phyloP scores from a whole-genome alignment of 768 basidiomycete species.

The Tremella yokohamensis region DNA sequence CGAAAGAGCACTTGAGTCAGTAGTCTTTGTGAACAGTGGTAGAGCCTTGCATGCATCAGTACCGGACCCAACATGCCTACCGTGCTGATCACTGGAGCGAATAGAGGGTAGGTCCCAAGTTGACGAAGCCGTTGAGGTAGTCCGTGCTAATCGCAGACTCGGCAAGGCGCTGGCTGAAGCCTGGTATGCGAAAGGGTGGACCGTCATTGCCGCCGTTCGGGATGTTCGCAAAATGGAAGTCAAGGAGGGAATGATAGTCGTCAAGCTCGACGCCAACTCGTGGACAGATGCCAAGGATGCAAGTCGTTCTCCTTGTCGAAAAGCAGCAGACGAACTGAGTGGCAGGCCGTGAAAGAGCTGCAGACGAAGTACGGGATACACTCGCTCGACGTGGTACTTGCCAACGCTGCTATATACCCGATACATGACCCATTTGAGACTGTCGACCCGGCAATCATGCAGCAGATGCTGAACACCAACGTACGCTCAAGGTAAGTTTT shows the following conservation, averaged over 20 bases:
- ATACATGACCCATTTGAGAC: constrained; percentile 7
- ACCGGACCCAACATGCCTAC: constrained; percentile 7
- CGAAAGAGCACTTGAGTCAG: too few relatives aligned
- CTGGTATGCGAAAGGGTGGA: constrained; percentile 1
- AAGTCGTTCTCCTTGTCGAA: not conserved
- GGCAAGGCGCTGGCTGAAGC: too few relatives aligned
- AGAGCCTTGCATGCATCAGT: too few relatives aligned
- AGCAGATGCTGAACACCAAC: not conserved
- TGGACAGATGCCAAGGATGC: constrained; percentile 6
- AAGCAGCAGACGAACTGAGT: too few relatives aligned
- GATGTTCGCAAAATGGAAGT: constrained; percentile 10
- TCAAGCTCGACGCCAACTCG: constrained; percentile 9
- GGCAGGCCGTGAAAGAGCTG: constrained; percentile 2
- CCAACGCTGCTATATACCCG: constrained; percentile 20
- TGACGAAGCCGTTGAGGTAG: too few relatives aligned
- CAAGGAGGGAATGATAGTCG: constrained; percentile 3
- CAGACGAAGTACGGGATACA: constrained; percentile 6
- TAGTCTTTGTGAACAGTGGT: too few relatives aligned
- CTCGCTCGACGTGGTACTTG: constrained; percentile 18
- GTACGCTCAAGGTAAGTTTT: constrained; percentile 10
- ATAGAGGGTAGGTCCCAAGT: constrained; percentile 10
- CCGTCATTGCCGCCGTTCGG: constrained; percentile 14
- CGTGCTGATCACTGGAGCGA: constrained; percentile 15
- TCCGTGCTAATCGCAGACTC: too few relatives aligned
- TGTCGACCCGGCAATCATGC: constrained; percentile 9